Conservation (phyloP, 176 grass and related monocot genomes). For the Guadua angustifolia region DNA sequence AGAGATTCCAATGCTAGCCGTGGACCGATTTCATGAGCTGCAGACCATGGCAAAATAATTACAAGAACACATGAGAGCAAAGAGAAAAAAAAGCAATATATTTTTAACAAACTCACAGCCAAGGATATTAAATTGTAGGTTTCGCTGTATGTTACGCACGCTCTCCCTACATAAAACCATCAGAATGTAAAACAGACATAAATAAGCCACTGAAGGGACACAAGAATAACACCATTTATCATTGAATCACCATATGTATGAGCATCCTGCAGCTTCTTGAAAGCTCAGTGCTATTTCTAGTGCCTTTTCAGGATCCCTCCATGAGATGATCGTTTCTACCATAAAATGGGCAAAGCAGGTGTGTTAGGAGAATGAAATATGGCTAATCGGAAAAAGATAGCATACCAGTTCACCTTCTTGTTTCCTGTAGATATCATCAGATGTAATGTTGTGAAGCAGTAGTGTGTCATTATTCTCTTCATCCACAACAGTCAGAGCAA, state of each 20-base stretch:
- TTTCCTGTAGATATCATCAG: slow-evolving; percentile 86
- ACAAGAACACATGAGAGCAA: slow-evolving; percentile 36
- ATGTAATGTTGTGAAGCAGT: slow-evolving; percentile 69
- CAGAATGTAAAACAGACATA: slow-evolving; percentile 47
- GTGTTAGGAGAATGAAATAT: slow-evolving; percentile 29
- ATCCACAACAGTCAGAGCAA: slow-evolving; percentile 72
- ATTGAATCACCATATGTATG: slow-evolving; percentile 75
- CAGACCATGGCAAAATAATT: slow-evolving; percentile 34
- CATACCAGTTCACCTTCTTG: slow-evolving; percentile 62
- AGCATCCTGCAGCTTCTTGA: slow-evolving; percentile 79
- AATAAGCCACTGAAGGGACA: slow-evolving; percentile 38
- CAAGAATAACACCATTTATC: slow-evolving; percentile 38
- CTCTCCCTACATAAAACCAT: slow-evolving; percentile 62
- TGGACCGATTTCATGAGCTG: slow-evolving; percentile 57
- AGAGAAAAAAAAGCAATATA: slow-evolving; percentile 13
- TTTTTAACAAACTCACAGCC: slow-evolving; percentile 50
- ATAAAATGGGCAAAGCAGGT: slow-evolving; percentile 33
- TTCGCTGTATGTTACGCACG: slow-evolving; percentile 55
- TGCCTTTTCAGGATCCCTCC: slow-evolving; percentile 74
- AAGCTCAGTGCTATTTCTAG: slow-evolving; percentile 79
- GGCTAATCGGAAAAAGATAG: slow-evolving; percentile 3
- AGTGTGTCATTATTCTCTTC: slow-evolving; percentile 70
- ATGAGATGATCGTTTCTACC: slow-evolving; percentile 82
- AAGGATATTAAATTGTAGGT: slow-evolving; percentile 61
- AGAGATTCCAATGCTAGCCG: slow-evolving; percentile 47